Base-by-base conservation (phyloP, 805 yeast genomes). In the Ogataea nitratoaversa region DNA sequence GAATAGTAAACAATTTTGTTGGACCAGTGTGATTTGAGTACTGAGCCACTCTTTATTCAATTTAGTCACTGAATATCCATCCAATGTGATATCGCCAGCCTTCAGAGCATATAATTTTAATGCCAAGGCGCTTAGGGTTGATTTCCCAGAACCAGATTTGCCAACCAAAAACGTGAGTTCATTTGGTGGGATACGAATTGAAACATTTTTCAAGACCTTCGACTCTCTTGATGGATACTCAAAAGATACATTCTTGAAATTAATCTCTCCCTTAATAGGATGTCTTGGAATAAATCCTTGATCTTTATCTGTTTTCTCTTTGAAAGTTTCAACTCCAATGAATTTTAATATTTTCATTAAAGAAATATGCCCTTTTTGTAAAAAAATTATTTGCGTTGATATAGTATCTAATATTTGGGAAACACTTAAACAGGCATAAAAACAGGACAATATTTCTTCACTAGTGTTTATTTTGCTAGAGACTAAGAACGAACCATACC, bases 61-160 rank as follows among this genome's bases (percentile, higher is more conserved):
- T 1, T 55, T 45, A 0, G 60, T 47, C 2, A 84, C 54, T 31
- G 73, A 63, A 34, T 62, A 54, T 0, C 76, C 82, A 56, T 79
- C 89, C 11, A 90, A 59, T 2, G 56, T 55, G 1, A 93, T 73
- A 1, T 53, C 41, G 0, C 99, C 99, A 0, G 57, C 41, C 0
- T 57, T 45, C 46, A 85, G 63, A 0, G 57, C 46, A 51, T 90
- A 88, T 19, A 86, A 71, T 20, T 74, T 74, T 40, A 84, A 57
- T 1, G 93, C 50, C 2, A 93, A 57, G 28, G 72, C 73, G 0
- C 83, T 74, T 2, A 93, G 45, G 0, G 98, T 84, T 0, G 98
- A 91, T 59, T 93, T 93, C 0, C 99, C 99, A 0, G 90, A 81
- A 0, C 99, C 99, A 0, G 97, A 89, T 44, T 72, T 70, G 1